A percentile compares a stretch with the other conserved stretches of the same genome.
Evolutionary conservation across 2,329 filamentous ascomycete species (phyloP).

Genomic region (Trichoderma gracile): DNA sequence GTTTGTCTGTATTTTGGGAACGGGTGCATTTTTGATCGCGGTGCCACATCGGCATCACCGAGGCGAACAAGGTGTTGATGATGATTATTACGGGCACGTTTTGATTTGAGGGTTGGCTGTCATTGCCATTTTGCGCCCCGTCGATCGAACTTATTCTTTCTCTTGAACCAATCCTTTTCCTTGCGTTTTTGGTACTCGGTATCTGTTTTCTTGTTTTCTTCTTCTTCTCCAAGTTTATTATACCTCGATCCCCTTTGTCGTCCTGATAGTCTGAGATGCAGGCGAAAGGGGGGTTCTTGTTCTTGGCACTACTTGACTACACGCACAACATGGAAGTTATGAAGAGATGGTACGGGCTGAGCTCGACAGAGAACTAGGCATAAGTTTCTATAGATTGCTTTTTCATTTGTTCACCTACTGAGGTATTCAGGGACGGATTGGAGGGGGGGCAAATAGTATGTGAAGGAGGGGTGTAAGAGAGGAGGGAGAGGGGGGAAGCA

Average conservation of each 20-base stretch:
- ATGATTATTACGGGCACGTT: slow-evolving; percentile 36
- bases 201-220: background rate
- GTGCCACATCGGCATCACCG: slow-evolving; percentile 28
- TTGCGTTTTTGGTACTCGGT: too few relatives aligned
- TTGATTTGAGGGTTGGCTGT: slow-evolving; percentile 28
- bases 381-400: slow-evolving; percentile 26
- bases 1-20: slow-evolving; percentile 24
- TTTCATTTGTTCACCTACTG: slow-evolving; percentile 37
- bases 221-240: slow-evolving; percentile 24
- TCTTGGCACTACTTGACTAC: slow-evolving; percentile 23
- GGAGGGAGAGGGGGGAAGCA: background rate
- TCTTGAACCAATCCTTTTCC: too few relatives aligned
- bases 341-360: slow-evolving; percentile 28
- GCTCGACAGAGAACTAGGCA: slow-evolving; percentile 26
- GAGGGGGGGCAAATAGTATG: slow-evolving; percentile 13
- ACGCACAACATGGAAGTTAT: slow-evolving; percentile 27
- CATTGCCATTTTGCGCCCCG: slow-evolving; percentile 16
- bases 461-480: background rate
- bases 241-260: slow-evolving; percentile 23
- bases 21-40: slow-evolving; percentile 27
- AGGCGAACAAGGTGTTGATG: slow-evolving; percentile 38
- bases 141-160: too few relatives aligned
- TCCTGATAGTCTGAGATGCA: background rate
- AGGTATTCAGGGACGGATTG: background rate
- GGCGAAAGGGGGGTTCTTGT: slow-evolving; percentile 23